Conservation (phyloP, 2,329 filamentous ascomycete species). For the Passalora sequoiae region DNA sequence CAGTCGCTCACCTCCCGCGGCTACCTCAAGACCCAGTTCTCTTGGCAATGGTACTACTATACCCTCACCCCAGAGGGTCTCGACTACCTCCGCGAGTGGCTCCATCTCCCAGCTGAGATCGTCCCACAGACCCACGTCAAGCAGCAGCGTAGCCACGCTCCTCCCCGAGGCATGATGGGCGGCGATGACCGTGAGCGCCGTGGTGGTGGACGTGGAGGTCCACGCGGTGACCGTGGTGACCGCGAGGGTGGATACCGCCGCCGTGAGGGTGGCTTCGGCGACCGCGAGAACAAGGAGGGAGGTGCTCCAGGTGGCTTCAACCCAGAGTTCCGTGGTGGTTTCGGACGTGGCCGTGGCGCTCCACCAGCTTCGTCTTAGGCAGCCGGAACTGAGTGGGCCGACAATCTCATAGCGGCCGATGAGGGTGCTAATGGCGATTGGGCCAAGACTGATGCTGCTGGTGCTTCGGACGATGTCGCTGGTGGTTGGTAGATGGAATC, state of each 20-base stretch:
- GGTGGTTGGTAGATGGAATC: background rate
- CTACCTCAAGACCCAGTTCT: conserved; percentile 99
- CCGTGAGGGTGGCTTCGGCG: conserved; percentile 49
- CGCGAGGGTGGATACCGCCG: conserved; percentile 59
- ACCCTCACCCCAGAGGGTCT: conserved; percentile 97
- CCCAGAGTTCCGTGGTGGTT: conserved; percentile 71
- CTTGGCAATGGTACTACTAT: conserved; percentile 99
- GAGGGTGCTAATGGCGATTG: background rate
- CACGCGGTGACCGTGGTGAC: conserved; percentile 61
- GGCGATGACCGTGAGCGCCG: conserved; percentile 73
- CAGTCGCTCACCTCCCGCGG: conserved; percentile 97
- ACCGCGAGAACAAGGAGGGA: conserved; percentile 90
- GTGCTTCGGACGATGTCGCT: background rate
- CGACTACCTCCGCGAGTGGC: conserved; percentile 99
- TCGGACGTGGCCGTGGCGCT: conserved; percentile 61
- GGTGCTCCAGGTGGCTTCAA: conserved; percentile 79
- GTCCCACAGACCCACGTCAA: conserved; percentile 99
- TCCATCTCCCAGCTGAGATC: conserved; percentile 98
- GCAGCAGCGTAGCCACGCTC: conserved; percentile 97
- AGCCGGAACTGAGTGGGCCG: conserved; percentile 16
- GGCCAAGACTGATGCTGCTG: background rate
- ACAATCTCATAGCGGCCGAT: background rate
- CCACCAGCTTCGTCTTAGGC: conserved; percentile 42
- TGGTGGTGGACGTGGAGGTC: conserved; percentile 69
- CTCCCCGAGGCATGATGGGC: conserved; percentile 97